Percentiles rank a stretch among this genome's conserved stretches.
Evolutionary conservation across 305 asterid genomes (phyloP).

Genomic region (Fraxinus baroniana): DNA sequence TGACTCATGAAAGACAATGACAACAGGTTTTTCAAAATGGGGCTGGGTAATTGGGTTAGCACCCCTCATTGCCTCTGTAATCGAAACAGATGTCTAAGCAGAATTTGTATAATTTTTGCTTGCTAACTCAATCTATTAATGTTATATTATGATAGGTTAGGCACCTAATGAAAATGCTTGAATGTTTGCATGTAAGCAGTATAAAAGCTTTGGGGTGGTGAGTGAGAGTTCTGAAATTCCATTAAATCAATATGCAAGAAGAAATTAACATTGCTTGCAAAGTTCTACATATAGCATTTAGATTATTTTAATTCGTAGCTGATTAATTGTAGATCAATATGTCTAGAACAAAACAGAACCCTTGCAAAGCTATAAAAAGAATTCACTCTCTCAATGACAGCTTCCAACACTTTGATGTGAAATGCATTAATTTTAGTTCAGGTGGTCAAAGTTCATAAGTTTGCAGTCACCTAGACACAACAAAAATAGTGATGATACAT

Average conservation of each 20-base stretch:
- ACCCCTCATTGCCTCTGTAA: background rate
- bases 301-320: background rate
- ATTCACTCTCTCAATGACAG: background rate
- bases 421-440: background rate
- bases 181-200: background rate
- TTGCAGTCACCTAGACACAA: background rate
- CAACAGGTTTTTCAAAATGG: background rate
- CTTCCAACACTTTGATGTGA: background rate
- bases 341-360: background rate
- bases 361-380: background rate
- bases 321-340: background rate
- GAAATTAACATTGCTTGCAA: background rate
- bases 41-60: background rate
- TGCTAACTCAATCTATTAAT: background rate
- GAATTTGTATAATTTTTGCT: background rate
- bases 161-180: background rate
- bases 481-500: background rate
- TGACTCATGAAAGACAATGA: background rate
- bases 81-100: background rate
- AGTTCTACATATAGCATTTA: background rate
- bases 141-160: background rate
- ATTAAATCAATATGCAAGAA: background rate
- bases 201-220: background rate
- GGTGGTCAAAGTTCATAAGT: background rate
- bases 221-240: background rate